Base-by-base conservation (phyloP, 331 rosid species). In the Acacia pycnantha region DNA sequence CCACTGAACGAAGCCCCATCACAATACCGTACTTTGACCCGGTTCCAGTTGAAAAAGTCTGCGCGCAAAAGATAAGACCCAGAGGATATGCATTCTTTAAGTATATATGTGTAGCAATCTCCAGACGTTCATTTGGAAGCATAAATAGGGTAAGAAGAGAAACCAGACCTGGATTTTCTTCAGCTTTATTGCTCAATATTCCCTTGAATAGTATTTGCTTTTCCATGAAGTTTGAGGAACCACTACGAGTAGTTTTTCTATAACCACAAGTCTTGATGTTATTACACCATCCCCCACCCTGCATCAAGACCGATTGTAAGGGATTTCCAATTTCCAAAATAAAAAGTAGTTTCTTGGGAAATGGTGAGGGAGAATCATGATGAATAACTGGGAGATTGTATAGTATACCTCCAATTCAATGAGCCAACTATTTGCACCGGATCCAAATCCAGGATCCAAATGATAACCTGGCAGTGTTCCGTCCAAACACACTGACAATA, bases 201-300 rank as follows among this genome's bases (percentile, higher is more conserved):
- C 97, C 97, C 0, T 94, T 89, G 89, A 94, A 92, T 27, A 89
- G 97, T 58, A 94, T 83, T 66, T 89, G 88, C 77, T 79, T 89
- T 86, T 94, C 97, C 97, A 94, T 94, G 75, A 70, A 86, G 11
- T 80, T 88, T 19, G 98, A 94, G 80, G 97, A 94, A 72, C 97
- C 97, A 11, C 91, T 94, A 66, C 89, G 97, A 64, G 98, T 91
- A 21, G 86, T 89, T 87, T 91, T 94, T 65, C 97, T 91, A 11
- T 79, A 94, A 50, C 89, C 90, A 56, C 98, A 94, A 56, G 80
- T 90, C 80, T 86, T 88, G 40, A 92, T 77, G 6, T 92, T 85
- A 66, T 94, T 80, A 71, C 97, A 92, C 96, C 98, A 94, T 40
- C 97, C 98, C 27, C 98, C 97, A 64, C 98, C 97, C 93, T 91